phyloP scores from a whole-genome alignment of 306 rosid genomes.

The Citrullus amarus region DNA sequence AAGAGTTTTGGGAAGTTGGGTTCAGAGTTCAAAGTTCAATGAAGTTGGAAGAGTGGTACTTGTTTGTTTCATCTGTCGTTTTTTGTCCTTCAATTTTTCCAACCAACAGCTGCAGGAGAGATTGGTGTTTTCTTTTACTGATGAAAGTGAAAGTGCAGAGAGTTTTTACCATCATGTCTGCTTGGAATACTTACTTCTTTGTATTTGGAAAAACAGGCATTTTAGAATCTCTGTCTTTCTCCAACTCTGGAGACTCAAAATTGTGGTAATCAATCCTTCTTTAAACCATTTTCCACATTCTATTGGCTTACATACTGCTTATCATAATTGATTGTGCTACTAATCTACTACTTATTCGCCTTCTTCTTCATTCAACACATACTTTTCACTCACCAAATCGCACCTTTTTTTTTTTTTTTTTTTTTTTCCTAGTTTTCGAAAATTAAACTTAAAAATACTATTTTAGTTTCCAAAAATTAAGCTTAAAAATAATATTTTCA shows the following conservation, averaged over 20 bases:
- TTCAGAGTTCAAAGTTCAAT: slow-evolving; percentile 8
- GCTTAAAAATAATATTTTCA: too few relatives aligned
- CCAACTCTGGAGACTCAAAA: neutral
- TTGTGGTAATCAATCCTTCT: neutral
- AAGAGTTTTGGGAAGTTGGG: slow-evolving; percentile 4
- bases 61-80: slow-evolving; percentile 12
- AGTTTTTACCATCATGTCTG: neutral
- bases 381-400: too few relatives aligned
- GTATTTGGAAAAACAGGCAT: neutral
- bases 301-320: neutral
- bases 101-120: slow-evolving; percentile 2
- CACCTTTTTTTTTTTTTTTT: too few relatives aligned
- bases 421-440: too few relatives aligned
- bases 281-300: neutral
- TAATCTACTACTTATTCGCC: too few relatives aligned
- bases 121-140: neutral
- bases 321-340: too few relatives aligned
- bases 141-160: slow-evolving; percentile 10
- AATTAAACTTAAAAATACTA: too few relatives aligned
- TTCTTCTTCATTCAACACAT: too few relatives aligned
- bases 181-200: neutral
- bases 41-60: slow-evolving; percentile 1
- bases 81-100: slow-evolving; percentile 5
- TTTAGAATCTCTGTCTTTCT: neutral
- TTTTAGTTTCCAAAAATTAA: too few relatives aligned